Evolutionary conservation across 2,329 filamentous ascomycete species (phyloP).

Genomic region (Pseudogymnoascus sp.): DNA sequence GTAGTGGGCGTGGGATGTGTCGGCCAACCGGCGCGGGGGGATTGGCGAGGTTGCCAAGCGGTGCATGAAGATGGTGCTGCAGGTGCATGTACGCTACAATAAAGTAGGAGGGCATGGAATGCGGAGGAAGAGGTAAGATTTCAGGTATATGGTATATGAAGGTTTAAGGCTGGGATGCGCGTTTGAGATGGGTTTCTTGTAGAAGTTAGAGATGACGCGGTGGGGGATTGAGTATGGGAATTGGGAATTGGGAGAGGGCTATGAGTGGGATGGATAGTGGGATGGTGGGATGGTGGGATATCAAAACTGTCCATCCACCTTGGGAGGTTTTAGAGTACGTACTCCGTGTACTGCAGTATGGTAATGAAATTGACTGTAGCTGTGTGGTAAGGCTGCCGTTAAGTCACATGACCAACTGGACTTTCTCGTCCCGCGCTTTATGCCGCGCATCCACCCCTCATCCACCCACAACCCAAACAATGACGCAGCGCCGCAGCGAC

Average conservation of each 20-base stretch:
- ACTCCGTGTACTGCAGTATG: too few species aligned
- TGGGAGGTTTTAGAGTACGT: background rate
- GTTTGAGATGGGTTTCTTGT: constrained; percentile 1
- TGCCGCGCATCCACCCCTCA: background rate
- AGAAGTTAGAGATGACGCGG: background rate
- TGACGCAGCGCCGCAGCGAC: background rate
- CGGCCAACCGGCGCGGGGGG: background rate
- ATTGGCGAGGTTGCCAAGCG: background rate
- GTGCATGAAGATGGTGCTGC: background rate
- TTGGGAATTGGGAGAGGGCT: background rate
- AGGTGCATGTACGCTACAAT: background rate
- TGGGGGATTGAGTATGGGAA: background rate
- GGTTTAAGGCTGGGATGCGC: background rate
- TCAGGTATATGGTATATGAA: background rate
- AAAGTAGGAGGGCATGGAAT: background rate
- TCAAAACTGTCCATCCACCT: background rate
- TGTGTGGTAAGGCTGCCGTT: background rate
- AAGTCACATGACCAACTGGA: background rate
- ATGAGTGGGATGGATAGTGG: background rate
- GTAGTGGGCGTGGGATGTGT: background rate
- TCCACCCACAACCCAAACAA: background rate
- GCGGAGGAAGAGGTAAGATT: background rate
- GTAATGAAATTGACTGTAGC: background rate
- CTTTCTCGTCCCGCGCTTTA: background rate
- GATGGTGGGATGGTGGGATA: background rate